Conservation (phyloP, 805 yeast species). For the Candida tibetensis region DNA sequence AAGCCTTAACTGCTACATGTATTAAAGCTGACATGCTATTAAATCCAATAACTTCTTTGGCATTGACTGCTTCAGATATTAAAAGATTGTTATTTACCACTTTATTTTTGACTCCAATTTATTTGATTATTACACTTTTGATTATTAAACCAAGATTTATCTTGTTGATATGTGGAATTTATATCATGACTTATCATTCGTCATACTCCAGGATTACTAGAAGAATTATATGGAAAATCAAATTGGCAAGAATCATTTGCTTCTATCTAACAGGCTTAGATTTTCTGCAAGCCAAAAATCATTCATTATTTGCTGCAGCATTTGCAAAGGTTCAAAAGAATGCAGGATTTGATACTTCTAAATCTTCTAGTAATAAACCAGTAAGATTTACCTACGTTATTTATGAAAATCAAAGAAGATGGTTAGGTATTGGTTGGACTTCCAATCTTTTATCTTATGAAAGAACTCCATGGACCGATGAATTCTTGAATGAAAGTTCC, state of each 20-base stretch:
- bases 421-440: constrained; percentile 99
- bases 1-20: constrained; percentile 69
- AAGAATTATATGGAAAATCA: constrained; percentile 79
- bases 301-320: constrained; percentile 53
- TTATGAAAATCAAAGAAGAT: constrained; percentile 91
- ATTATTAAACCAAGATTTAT: constrained; percentile 69
- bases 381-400: constrained; percentile 88
- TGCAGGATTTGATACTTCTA: constrained; percentile 22
- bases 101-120: constrained; percentile 79
- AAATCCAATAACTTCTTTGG: constrained; percentile 72
- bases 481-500: constrained; percentile 81
- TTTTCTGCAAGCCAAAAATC: constrained; percentile 47
- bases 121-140: constrained; percentile 65
- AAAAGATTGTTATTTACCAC: constrained; percentile 80
- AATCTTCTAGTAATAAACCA: constrained; percentile 35
- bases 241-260: constrained; percentile 62
- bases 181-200: constrained; percentile 80
- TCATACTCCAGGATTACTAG: constrained; percentile 81
- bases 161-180: constrained; percentile 55
- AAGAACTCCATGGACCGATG: constrained; percentile 97
- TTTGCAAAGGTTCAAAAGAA: constrained; percentile 49
- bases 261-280: constrained; percentile 89
- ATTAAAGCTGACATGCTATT: constrained; percentile 74
- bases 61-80: constrained; percentile 75
- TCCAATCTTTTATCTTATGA: constrained; percentile 86